Conservation (phyloP, 768 basidiomycete genomes). For the Crassisporium funariophilum region DNA sequence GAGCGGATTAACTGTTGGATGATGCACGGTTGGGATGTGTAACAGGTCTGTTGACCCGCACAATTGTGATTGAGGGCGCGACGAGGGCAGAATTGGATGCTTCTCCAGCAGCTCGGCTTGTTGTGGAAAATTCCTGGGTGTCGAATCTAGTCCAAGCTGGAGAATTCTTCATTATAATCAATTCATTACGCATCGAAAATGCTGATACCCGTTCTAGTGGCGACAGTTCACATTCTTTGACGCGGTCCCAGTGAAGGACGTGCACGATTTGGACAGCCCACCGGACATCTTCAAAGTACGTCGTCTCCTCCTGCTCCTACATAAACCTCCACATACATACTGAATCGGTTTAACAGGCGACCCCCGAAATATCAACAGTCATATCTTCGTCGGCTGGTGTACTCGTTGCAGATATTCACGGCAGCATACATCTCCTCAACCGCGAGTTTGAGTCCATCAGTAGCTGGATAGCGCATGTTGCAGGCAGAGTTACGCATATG, state of each 20-base stretch:
- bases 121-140: too few relatives aligned
- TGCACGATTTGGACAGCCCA: constrained; percentile 70
- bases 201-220: constrained; percentile 51
- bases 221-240: constrained; percentile 93
- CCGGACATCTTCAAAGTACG: constrained; percentile 80
- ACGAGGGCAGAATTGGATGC: too few relatives aligned
- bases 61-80: too few relatives aligned
- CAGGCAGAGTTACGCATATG: constrained; percentile 86
- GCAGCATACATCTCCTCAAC: constrained; percentile 76
- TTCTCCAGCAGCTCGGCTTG: too few relatives aligned
- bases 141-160: neutral
- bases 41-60: too few relatives aligned
- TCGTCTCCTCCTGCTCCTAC: too few relatives aligned
- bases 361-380: constrained; percentile 75
- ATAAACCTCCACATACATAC: too few relatives aligned
- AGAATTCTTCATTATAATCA: constrained; percentile 5
- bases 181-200: neutral
- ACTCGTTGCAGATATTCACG: constrained; percentile 84
- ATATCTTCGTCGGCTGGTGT: constrained; percentile 64
- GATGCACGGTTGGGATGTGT: too few relatives aligned
- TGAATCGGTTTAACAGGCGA: constrained; percentile 43
- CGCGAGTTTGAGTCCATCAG: constrained; percentile 67
- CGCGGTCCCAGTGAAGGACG: constrained; percentile 71
- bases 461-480: constrained; percentile 81
- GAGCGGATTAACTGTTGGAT: too few relatives aligned